Percentiles rank a stretch among this genome's conserved stretches.
These are phyloP conservation scores for Heracleum sosnowskyi DNA, from an alignment of 129 eudicot genomes.

Conservation along the genomic window DNA sequence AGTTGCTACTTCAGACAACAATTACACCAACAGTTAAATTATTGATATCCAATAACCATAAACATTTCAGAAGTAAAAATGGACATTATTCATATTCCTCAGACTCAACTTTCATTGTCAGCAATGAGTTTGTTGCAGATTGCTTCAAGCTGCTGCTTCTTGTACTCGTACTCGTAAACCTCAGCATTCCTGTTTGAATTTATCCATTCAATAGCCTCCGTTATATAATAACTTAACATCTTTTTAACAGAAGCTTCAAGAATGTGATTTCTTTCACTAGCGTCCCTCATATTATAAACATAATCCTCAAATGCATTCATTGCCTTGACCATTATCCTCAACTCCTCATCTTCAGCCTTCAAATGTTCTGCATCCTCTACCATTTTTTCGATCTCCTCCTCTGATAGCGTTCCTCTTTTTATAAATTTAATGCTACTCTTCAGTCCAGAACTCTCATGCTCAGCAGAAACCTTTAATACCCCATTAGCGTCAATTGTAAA, in stretches of 20 bases:
- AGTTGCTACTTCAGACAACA: too few species aligned
- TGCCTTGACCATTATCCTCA: not conserved
- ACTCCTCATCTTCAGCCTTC: not conserved
- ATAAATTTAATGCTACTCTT: not conserved
- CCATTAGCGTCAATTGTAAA: not conserved
- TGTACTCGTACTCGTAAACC: not conserved
- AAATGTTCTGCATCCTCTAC: not conserved
- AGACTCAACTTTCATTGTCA: not conserved
- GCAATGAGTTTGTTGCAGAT: not conserved
- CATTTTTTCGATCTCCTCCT: not conserved
- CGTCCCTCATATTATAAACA: not conserved
- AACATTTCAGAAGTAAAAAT: too few species aligned
- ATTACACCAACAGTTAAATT: too few species aligned
- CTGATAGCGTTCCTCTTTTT: not conserved
- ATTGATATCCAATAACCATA: too few species aligned
- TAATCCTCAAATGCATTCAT: not conserved
- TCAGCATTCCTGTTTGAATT: not conserved
- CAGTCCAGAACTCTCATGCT: not conserved
- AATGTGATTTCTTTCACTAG: not conserved
- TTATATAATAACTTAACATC: not conserved
- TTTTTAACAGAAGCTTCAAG: not conserved
- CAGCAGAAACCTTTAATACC: not conserved
- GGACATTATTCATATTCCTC: too few species aligned
- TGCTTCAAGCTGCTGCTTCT: not conserved
- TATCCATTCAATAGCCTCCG: not conserved